phyloP scores from a whole-genome alignment of 179 eudicot species.

The Amaranthus tricolor region DNA sequence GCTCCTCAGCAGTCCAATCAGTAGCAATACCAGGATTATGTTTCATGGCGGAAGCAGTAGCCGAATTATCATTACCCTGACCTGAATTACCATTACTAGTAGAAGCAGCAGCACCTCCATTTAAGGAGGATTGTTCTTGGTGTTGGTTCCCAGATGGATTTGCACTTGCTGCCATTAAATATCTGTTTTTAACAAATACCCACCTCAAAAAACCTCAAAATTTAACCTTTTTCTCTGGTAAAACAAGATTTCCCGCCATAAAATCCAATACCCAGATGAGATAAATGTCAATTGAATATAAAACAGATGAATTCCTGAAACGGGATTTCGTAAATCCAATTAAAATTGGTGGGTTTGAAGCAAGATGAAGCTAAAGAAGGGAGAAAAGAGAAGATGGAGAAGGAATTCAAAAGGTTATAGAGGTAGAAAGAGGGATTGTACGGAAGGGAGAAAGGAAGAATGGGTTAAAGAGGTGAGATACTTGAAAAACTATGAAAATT shows the following conservation, averaged over 20 bases:
- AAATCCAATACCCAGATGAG: constrained; percentile 28
- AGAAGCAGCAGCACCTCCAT: constrained; percentile 25
- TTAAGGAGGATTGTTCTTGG: constrained; percentile 30
- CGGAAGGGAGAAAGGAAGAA: constrained; percentile 19
- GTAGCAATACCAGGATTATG: constrained; percentile 45
- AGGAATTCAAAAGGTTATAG: background rate
- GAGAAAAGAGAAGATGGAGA: constrained; percentile 3
- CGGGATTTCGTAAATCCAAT: constrained; percentile 8
- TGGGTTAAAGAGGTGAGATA: background rate
- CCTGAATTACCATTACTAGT: constrained; percentile 31
- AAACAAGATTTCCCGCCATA: constrained; percentile 31
- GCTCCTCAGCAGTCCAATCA: constrained; percentile 78
- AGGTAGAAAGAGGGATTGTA: constrained; percentile 20
- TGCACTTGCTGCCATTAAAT: constrained; percentile 36
- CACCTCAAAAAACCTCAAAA: constrained; percentile 18
- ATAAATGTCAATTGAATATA: constrained; percentile 6
- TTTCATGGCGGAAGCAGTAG: constrained; percentile 28
- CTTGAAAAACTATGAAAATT: background rate
- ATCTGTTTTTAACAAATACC: background rate
- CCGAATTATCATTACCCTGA: constrained; percentile 25
- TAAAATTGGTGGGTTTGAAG: constrained; percentile 3
- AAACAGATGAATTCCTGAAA: background rate
- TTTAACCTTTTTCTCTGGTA: constrained; percentile 2
- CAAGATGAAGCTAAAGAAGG: background rate
- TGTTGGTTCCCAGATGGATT: constrained; percentile 36